Conservation (phyloP, 1,284 basidiomycete species). For the Pseudozyma tsukubaensis region DNA sequence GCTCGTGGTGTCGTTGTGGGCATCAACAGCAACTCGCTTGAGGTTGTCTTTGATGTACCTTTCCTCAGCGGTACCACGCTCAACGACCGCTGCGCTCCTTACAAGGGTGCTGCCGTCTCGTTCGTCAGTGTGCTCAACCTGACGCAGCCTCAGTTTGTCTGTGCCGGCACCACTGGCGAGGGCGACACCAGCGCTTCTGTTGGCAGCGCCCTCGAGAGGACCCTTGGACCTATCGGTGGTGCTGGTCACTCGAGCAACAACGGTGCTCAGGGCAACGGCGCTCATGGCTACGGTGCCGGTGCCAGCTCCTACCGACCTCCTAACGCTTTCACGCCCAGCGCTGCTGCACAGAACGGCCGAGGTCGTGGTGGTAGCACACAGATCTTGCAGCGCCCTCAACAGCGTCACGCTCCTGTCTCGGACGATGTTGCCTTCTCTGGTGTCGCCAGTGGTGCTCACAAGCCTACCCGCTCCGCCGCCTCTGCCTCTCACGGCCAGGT, state of each 20-base stretch:
- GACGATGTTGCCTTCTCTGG: constrained; percentile 50
- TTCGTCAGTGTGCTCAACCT: constrained; percentile 64
- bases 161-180: constrained; percentile 29
- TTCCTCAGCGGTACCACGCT: constrained; percentile 93
- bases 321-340: constrained; percentile 44
- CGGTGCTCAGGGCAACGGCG: constrained; percentile 24
- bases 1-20: constrained; percentile 95
- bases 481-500: constrained; percentile 19
- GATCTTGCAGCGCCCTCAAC: constrained; percentile 44
- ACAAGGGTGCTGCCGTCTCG: constrained; percentile 55
- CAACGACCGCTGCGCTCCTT: constrained; percentile 72
- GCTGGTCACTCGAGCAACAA: constrained; percentile 28
- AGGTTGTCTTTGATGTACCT: constrained; percentile 95
- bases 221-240: constrained; percentile 48
- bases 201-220: constrained; percentile 50
- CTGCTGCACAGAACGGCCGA: constrained; percentile 23
- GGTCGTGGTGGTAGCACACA: constrained; percentile 29
- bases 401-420: constrained; percentile 39
- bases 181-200: constrained; percentile 45
- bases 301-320: constrained; percentile 39
- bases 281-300: constrained; percentile 33
- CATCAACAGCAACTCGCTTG: constrained; percentile 81
- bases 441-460: constrained; percentile 47
- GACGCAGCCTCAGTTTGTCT: constrained; percentile 62
- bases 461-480: constrained; percentile 30